A percentile compares a stretch with the other conserved stretches of the same genome.
Conservation (phyloP, 306 rosid species). For the Corylus americana region DNA sequence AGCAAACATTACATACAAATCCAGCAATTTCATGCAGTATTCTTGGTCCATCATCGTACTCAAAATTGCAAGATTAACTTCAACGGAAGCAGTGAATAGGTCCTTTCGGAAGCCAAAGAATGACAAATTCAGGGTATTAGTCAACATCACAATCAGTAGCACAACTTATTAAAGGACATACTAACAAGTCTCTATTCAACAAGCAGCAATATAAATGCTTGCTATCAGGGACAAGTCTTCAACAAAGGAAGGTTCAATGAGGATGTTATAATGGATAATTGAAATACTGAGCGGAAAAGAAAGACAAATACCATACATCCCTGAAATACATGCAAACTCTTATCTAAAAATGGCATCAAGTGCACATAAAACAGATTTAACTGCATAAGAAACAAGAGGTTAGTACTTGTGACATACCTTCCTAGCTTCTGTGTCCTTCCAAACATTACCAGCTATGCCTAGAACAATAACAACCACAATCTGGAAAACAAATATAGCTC, state of each 20-base stretch:
- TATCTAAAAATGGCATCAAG: conserved; percentile 8
- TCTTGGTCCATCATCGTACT: neutral
- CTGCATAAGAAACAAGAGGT: conserved; percentile 25
- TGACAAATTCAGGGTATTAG: neutral
- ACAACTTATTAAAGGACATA: neutral
- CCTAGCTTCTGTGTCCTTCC: conserved; percentile 98
- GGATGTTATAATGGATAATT: neutral
- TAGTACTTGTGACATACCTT: conserved; percentile 52
- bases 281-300: neutral
- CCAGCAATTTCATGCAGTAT: neutral
- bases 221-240: neutral
- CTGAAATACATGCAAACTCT: conserved; percentile 14
- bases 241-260: neutral
- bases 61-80: neutral
- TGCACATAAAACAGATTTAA: conserved; percentile 14
- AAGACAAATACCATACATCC: neutral
- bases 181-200: neutral
- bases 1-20: neutral
- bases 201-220: neutral
- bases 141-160: neutral
- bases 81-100: neutral
- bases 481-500: conserved; percentile 96
- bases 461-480: conserved; percentile 95
- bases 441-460: conserved; percentile 93
- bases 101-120: neutral